Evolutionary conservation across 257 asterid species (phyloP).

Genomic region (Capsicum chinense): DNA sequence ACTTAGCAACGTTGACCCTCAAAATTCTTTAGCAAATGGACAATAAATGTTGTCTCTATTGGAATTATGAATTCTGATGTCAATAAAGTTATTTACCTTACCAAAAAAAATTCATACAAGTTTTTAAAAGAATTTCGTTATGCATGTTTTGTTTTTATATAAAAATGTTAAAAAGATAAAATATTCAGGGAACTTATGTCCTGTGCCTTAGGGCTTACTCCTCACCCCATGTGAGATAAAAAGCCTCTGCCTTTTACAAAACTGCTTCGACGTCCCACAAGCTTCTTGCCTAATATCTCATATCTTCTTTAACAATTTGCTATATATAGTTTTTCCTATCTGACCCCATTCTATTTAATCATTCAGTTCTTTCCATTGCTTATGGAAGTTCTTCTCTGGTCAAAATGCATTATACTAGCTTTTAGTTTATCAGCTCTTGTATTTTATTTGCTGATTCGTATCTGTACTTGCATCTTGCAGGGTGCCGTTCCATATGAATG

Average conservation of each 20-base stretch:
- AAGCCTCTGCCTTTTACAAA: background rate
- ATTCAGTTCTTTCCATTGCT: conserved; percentile 14
- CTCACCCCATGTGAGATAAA: background rate
- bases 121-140: background rate
- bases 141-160: background rate
- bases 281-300: background rate
- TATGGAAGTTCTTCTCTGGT: conserved; percentile 10
- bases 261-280: background rate
- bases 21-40: background rate
- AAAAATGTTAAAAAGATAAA: background rate
- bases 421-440: conserved; percentile 6
- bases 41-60: background rate
- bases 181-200: background rate
- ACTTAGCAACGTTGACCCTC: background rate
- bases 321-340: background rate
- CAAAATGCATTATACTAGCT: background rate
- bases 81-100: background rate
- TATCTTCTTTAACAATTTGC: background rate
- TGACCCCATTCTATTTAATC: background rate
- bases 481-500: conserved; percentile 31
- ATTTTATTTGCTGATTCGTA: background rate
- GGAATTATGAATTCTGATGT: conserved; percentile 1
- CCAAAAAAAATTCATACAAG: background rate
- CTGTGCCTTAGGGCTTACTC: background rate
- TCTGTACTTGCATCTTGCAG: conserved; percentile 33